phyloP scores from a whole-genome alignment of 148 eudicot genomes.

The Rhododendron simsii region DNA sequence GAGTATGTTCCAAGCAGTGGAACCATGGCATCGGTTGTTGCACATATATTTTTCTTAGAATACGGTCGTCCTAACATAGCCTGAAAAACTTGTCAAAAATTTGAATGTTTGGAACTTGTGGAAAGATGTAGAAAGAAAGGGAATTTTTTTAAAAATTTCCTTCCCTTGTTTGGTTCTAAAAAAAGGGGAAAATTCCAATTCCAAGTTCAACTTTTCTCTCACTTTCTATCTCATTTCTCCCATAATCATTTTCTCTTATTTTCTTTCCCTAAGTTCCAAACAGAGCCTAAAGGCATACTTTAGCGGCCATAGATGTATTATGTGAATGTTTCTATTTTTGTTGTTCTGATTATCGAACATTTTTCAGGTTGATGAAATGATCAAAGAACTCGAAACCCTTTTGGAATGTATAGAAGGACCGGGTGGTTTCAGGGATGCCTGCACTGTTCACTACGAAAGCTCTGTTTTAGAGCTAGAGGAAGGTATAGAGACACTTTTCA shows the following conservation, averaged over 20 bases:
- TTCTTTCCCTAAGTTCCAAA: no score
- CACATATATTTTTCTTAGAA: background rate
- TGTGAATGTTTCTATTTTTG: background rate
- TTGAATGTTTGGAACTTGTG: background rate
- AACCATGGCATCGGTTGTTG: background rate
- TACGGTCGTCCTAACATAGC: background rate
- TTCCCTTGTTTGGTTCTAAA: background rate
- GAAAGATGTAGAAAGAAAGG: no score
- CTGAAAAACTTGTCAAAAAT: background rate
- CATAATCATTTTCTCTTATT: background rate
- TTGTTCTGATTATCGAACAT: conserved; percentile 5
- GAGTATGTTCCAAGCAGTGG: background rate
- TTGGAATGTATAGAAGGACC: conserved; percentile 55
- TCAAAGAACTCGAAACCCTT: conserved; percentile 64
- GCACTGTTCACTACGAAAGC: conserved; percentile 39
- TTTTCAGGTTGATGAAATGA: conserved; percentile 80
- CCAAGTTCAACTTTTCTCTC: background rate
- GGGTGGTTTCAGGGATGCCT: conserved; percentile 68
- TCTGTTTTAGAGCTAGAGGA: conserved; percentile 57
- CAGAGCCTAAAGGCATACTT: background rate
- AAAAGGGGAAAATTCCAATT: background rate
- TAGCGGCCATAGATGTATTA: background rate
- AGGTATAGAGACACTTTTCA: conserved; percentile 39
- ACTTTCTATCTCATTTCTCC: background rate
- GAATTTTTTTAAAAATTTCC: no score